Evolutionary conservation across 2,329 filamentous ascomycete species (phyloP).

Genomic region (Fusarium sp.): DNA sequence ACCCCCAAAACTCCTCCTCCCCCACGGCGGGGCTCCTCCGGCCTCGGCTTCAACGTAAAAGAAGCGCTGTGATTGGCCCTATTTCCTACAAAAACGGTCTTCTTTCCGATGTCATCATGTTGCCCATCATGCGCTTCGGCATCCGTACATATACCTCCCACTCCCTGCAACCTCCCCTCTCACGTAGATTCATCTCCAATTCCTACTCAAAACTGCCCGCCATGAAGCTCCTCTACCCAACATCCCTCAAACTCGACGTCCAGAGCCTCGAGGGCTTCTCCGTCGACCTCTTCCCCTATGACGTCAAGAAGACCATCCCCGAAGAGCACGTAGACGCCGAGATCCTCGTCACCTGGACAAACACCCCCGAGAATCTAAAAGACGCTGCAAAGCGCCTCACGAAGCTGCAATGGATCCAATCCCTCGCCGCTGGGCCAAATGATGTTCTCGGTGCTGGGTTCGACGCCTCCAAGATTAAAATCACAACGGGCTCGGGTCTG

Average conservation of each 20-base stretch:
- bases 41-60: slow-evolving; percentile 2
- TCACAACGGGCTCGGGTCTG: slow-evolving; percentile 69
- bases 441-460: slow-evolving; percentile 70
- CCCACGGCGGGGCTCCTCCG: slow-evolving; percentile 32
- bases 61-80: background rate
- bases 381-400: slow-evolving; percentile 64
- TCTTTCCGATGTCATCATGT: slow-evolving; percentile 33
- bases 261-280: slow-evolving; percentile 65
- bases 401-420: slow-evolving; percentile 71
- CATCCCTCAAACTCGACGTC: slow-evolving; percentile 65
- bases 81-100: slow-evolving; percentile 9
- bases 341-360: slow-evolving; percentile 69
- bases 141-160: slow-evolving; percentile 30
- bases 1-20: slow-evolving; percentile 21
- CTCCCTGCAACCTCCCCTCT: background rate
- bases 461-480: slow-evolving; percentile 55
- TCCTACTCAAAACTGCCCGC: background rate
- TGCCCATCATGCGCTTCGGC: slow-evolving; percentile 14
- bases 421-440: slow-evolving; percentile 71
- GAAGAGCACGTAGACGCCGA: slow-evolving; percentile 66
- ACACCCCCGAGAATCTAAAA: slow-evolving; percentile 64
- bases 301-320: slow-evolving; percentile 64
- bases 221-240: slow-evolving; percentile 74
- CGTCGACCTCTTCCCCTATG: slow-evolving; percentile 65
- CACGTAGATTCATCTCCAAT: background rate